Conservation (phyloP, 2,329 filamentous ascomycete species). For the Microsporum ferrugineum region DNA sequence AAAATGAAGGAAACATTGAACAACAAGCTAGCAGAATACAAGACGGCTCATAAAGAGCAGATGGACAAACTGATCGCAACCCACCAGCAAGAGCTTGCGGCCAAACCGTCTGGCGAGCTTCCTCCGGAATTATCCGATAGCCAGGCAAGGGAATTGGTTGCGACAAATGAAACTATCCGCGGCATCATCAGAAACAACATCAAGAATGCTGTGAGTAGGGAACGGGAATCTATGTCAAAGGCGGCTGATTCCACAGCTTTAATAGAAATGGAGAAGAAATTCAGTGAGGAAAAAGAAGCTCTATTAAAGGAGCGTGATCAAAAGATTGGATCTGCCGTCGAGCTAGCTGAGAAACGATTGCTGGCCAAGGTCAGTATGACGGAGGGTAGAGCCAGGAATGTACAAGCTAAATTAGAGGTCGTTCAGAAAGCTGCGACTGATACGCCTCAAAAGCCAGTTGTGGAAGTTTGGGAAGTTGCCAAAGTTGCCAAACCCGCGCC, state of each 20-base stretch:
- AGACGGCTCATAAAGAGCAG: slow-evolving; percentile 40
- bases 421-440: slow-evolving; percentile 74
- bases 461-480: slow-evolving; percentile 74
- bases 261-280: slow-evolving; percentile 29
- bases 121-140: slow-evolving; percentile 37
- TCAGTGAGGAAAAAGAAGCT: slow-evolving; percentile 31
- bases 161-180: slow-evolving; percentile 40
- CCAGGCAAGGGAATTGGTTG: slow-evolving; percentile 41
- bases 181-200: slow-evolving; percentile 48
- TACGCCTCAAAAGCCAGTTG: slow-evolving; percentile 71
- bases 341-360: slow-evolving; percentile 64
- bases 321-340: slow-evolving; percentile 48
- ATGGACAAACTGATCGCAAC: slow-evolving; percentile 38
- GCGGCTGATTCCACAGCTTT: slow-evolving; percentile 26
- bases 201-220: slow-evolving; percentile 35
- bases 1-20: slow-evolving; percentile 58
- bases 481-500: slow-evolving; percentile 42
- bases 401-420: slow-evolving; percentile 61
- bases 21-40: slow-evolving; percentile 52
- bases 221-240: slow-evolving; percentile 22
- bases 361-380: slow-evolving; percentile 67
- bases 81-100: slow-evolving; percentile 36
- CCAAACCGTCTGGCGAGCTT: slow-evolving; percentile 23
- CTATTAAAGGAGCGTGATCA: slow-evolving; percentile 43
- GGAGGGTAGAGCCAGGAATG: slow-evolving; percentile 54